Percentiles rank a stretch among this genome's conserved stretches.
These are phyloP conservation scores for Cryphonectria radicalis DNA, from an alignment of 2,329 filamentous ascomycete genomes.

Conservation along the genomic window DNA sequence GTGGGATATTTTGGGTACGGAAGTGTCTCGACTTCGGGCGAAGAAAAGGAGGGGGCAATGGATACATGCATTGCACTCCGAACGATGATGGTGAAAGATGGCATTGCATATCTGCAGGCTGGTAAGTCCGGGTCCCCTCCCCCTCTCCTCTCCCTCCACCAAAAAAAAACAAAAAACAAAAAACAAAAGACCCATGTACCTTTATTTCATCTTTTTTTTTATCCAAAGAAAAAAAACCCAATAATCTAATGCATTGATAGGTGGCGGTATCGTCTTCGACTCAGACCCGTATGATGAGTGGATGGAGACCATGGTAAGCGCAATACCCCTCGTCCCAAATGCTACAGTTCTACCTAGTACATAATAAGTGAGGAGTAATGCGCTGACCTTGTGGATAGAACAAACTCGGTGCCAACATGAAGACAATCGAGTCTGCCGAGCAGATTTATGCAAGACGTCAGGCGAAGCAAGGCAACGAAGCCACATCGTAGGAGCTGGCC, in stretches of 20 bases:
- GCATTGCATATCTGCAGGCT: constrained; percentile 88
- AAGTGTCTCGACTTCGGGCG: constrained; percentile 66
- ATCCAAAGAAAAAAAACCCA: too few species aligned
- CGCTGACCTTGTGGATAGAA: constrained; percentile 57
- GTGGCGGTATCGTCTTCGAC: constrained; percentile 92
- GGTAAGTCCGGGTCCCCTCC: constrained; percentile 44
- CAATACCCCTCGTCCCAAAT: background rate
- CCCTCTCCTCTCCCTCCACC: background rate
- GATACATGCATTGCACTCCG: constrained; percentile 81
- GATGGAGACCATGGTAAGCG: constrained; percentile 73
- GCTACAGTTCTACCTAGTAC: background rate
- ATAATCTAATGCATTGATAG: constrained; percentile 39
- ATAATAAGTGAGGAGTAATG: constrained; percentile 35
- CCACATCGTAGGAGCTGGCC: background rate
- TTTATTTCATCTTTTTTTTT: background rate
- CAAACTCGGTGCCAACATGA: constrained; percentile 89
- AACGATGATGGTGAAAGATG: constrained; percentile 94
- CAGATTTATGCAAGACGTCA: constrained; percentile 55
- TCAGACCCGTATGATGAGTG: constrained; percentile 91
- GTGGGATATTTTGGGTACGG: constrained; percentile 96
- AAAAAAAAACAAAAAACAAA: too few species aligned
- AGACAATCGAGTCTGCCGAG: constrained; percentile 85
- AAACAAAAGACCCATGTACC: background rate
- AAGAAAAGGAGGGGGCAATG: constrained; percentile 80
- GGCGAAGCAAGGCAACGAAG: constrained; percentile 12